phyloP scores from a whole-genome alignment of 2,329 filamentous ascomycete species.

The Talaromyces sp. region DNA sequence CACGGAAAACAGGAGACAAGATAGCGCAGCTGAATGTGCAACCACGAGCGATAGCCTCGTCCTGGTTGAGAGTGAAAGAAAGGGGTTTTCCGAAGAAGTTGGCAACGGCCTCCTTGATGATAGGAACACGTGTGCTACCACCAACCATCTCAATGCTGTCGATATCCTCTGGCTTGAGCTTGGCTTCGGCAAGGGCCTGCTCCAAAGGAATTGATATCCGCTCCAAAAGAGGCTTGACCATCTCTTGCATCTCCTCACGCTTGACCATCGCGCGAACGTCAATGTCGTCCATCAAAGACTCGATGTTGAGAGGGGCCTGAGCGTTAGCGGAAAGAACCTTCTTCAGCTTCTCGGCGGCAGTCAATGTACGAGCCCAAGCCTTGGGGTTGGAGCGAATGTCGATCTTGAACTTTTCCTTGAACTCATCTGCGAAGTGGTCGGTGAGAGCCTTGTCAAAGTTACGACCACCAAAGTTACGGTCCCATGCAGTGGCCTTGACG shows the following conservation, averaged over 20 bases:
- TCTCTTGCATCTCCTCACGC: constrained; percentile 87
- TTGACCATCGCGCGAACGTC: constrained; percentile 88
- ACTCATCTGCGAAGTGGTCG: constrained; percentile 92
- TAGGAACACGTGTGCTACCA: constrained; percentile 88
- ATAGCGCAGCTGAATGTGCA: constrained; percentile 98
- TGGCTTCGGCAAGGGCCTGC: constrained; percentile 90
- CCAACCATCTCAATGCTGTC: constrained; percentile 91
- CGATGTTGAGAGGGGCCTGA: constrained; percentile 87
- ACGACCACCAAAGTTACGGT: constrained; percentile 94
- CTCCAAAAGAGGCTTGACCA: constrained; percentile 78
- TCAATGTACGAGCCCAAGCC: constrained; percentile 79
- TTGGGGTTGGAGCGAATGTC: constrained; percentile 89
- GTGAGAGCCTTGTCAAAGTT: constrained; percentile 95
- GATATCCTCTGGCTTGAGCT: constrained; percentile 86
- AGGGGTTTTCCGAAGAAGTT: constrained; percentile 88
- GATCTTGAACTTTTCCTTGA: constrained; percentile 97
- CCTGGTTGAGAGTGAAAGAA: constrained; percentile 96
- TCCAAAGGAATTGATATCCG: constrained; percentile 73
- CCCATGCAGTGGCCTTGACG: constrained; percentile 87
- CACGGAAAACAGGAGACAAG: constrained; percentile 94
- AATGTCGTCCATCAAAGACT: constrained; percentile 97
- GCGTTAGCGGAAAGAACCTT: constrained; percentile 97
- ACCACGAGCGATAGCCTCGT: constrained; percentile 92
- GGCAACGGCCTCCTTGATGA: constrained; percentile 85
- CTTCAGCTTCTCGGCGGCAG: constrained; percentile 95